Conservation (phyloP, 176 grass and related monocot species). For the Alloteropsis semialata region DNA sequence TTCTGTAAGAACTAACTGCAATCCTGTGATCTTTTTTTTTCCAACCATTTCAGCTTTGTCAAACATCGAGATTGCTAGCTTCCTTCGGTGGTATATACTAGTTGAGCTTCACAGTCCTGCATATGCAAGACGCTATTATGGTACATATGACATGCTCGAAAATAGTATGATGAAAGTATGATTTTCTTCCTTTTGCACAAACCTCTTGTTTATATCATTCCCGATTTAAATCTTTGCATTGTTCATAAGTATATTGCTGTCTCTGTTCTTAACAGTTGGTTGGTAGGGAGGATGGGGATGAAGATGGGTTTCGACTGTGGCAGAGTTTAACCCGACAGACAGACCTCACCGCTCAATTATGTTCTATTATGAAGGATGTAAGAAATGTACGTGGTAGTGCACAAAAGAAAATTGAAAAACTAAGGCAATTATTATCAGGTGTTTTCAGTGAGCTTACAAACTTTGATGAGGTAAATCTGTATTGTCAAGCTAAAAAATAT, state of each 20-base stretch:
- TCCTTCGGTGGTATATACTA: constrained; percentile 92
- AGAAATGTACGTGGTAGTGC: constrained; percentile 76
- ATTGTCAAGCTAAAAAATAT: constrained; percentile 14
- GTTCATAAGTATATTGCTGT: not conserved
- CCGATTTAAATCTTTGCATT: constrained; percentile 1
- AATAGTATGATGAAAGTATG: constrained; percentile 88
- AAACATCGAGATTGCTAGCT: constrained; percentile 98
- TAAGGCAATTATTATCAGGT: constrained; percentile 73
- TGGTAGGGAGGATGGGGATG: constrained; percentile 64
- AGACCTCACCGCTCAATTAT: constrained; percentile 84
- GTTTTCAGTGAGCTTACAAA: constrained; percentile 84
- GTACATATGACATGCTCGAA: constrained; percentile 92
- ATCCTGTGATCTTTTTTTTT: not conserved
- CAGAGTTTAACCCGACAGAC: constrained; percentile 80
- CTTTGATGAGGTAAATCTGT: constrained; percentile 77
- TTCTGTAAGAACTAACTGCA: not conserved
- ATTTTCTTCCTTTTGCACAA: constrained; percentile 14
- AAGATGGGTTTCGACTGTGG: constrained; percentile 91
- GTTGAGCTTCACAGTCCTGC: constrained; percentile 82
- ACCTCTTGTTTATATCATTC: not conserved
- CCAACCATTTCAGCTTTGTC: constrained; percentile 79
- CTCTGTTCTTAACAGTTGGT: constrained; percentile 49
- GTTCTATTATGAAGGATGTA: constrained; percentile 84
- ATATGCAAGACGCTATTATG: constrained; percentile 81
- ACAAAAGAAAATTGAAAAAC: constrained; percentile 88